phyloP scores from a whole-genome alignment of 2,329 filamentous ascomycete genomes.

The Blastomyces parvus region DNA sequence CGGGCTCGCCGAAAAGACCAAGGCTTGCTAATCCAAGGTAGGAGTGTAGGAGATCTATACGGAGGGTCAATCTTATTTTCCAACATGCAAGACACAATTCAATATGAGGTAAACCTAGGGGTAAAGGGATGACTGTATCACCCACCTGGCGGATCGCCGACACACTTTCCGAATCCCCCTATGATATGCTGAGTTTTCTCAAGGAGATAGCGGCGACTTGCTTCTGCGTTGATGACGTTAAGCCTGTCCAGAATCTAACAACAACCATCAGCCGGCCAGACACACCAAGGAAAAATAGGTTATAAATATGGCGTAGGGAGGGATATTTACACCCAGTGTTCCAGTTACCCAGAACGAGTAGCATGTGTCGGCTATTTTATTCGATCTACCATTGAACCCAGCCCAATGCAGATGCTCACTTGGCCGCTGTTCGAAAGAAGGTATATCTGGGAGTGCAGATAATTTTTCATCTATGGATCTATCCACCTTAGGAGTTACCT shows the following conservation, averaged over 20 bases:
- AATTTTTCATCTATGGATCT: conserved; percentile 20
- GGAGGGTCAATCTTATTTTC: conserved; percentile 32
- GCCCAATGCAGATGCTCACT: conserved; percentile 42
- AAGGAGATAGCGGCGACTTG: conserved; percentile 68
- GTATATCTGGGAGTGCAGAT: conserved; percentile 21
- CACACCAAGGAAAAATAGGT: background rate
- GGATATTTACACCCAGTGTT: conserved; percentile 42
- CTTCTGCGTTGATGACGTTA: conserved; percentile 48
- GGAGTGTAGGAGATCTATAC: conserved; percentile 68
- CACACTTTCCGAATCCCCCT: conserved; percentile 68
- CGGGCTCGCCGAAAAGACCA: conserved; percentile 59
- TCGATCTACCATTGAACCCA: conserved; percentile 82
- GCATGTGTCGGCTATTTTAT: conserved; percentile 90
- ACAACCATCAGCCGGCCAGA: conserved; percentile 11
- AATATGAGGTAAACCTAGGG: conserved; percentile 31
- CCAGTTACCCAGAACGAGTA: conserved; percentile 88
- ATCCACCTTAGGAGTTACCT: background rate
- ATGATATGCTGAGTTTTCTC: conserved; percentile 79
- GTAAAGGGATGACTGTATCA: conserved; percentile 7
- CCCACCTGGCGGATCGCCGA: conserved; percentile 57
- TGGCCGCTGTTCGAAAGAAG: conserved; percentile 12
- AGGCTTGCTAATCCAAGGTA: conserved; percentile 79
- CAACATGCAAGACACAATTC: background rate
- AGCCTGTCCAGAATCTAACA: conserved; percentile 49
- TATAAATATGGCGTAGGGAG: background rate